These are phyloP conservation scores for Coprinopsis marcescibilis DNA, from an alignment of 768 basidiomycete genomes.

Conservation along the genomic window DNA sequence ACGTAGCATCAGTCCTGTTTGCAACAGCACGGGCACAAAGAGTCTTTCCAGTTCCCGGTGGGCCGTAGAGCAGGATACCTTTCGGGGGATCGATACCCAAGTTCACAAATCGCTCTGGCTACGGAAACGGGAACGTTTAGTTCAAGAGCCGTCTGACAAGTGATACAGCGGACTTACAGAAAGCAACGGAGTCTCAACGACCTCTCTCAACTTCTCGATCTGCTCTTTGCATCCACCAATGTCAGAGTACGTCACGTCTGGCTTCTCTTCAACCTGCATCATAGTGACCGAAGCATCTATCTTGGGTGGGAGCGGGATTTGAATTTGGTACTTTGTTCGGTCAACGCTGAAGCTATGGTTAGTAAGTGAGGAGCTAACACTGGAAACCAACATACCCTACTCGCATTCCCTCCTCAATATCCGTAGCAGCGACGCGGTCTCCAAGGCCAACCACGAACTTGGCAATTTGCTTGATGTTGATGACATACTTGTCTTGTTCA, in stretches of 20 bases:
- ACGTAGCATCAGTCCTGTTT: constrained; percentile 97
- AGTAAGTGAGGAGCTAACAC: constrained; percentile 2
- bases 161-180: constrained; percentile 50
- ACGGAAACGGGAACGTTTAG: neutral
- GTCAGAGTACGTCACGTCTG: constrained; percentile 96
- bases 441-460: constrained; percentile 98
- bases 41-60: constrained; percentile 98
- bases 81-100: constrained; percentile 99
- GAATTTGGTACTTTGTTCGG: constrained; percentile 95
- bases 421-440: constrained; percentile 93
- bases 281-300: constrained; percentile 99
- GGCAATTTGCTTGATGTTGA: constrained; percentile 99
- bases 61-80: constrained; percentile 92
- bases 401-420: constrained; percentile 99
- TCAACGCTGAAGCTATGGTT: constrained; percentile 61
- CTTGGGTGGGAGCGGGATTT: constrained; percentile 97
- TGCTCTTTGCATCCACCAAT: constrained; percentile 99
- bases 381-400: constrained; percentile 69
- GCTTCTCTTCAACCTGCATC: constrained; percentile 99
- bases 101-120: constrained; percentile 99
- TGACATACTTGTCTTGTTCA: constrained; percentile 98
- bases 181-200: constrained; percentile 93
- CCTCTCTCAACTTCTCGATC: constrained; percentile 97
- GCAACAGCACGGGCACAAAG: constrained; percentile 97
- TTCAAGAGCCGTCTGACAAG: neutral